These are phyloP conservation scores for Nevesoporus exiguus DNA, from an alignment of 768 basidiomycete species.

Conservation along the genomic window DNA sequence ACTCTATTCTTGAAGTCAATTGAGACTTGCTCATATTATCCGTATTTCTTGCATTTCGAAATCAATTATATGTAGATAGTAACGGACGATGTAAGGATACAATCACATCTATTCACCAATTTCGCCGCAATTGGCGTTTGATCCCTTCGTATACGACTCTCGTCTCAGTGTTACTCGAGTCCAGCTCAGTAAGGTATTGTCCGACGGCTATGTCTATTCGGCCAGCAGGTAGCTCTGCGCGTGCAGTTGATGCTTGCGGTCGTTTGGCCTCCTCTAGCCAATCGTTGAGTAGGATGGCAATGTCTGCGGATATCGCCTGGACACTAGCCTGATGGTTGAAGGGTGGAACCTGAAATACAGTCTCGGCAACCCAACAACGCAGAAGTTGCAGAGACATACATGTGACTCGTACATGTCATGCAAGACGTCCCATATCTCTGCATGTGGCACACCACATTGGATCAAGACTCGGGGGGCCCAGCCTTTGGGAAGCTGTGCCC, in stretches of 20 bases:
- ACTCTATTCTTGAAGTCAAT: conserved; percentile 76
- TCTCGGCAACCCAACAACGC: conserved; percentile 1
- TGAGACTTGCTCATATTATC: conserved; percentile 24
- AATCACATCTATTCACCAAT: conserved; percentile 51
- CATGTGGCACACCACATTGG: conserved; percentile 77
- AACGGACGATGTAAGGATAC: conserved; percentile 2
- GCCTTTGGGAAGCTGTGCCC: conserved; percentile 57
- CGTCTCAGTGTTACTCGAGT: conserved; percentile 59
- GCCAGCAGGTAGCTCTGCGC: conserved; percentile 72
- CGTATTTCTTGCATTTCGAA: conserved; percentile 5
- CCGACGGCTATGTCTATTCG: conserved; percentile 71
- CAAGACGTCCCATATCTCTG: conserved; percentile 81
- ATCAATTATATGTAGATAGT: conserved; percentile 18
- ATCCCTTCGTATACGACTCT: conserved; percentile 63
- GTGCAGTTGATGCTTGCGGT: conserved; percentile 60
- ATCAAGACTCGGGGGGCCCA: conserved; percentile 81
- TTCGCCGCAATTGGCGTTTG: conserved; percentile 65
- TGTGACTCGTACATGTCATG: conserved; percentile 88
- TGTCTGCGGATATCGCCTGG: conserved; percentile 76
- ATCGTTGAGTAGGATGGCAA: conserved; percentile 74
- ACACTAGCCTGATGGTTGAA: conserved; percentile 80
- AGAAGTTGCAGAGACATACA: conserved; percentile 41
- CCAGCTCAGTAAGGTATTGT: conserved; percentile 70
- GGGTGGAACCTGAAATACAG: conserved; percentile 59
- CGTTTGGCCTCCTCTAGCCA: conserved; percentile 79